Percentiles rank a stretch among this genome's conserved stretches.
Evolutionary conservation across 345 rosid genomes (phyloP).

Genomic region (Toxicodendron radicans): DNA sequence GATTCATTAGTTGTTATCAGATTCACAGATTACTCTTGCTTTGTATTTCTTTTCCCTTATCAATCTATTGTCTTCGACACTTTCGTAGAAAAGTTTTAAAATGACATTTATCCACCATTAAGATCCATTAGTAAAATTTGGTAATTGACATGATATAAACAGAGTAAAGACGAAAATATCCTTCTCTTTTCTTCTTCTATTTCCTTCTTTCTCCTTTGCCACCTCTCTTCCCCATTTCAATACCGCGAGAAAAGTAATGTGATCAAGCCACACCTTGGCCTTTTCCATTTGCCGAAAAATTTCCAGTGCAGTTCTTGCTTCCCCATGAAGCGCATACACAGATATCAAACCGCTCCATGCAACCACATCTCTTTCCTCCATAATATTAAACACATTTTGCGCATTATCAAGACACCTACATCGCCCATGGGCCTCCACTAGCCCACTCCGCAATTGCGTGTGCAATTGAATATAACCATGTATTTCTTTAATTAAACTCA

Average conservation of each 20-base stretch:
- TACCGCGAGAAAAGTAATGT: constrained; percentile 54
- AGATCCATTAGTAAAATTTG: too few species aligned
- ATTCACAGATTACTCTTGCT: too few species aligned
- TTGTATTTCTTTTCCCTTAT: too few species aligned
- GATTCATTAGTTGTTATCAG: too few species aligned
- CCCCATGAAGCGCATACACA: constrained; percentile 63
- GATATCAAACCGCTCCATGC: constrained; percentile 73
- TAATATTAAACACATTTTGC: constrained; percentile 31
- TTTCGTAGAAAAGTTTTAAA: too few species aligned
- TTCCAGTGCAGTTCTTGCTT: constrained; percentile 46
- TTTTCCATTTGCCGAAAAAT: constrained; percentile 58
- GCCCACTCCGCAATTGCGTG: constrained; percentile 49
- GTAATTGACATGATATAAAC: too few species aligned
- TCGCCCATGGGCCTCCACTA: constrained; percentile 61
- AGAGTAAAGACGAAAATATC: too few species aligned
- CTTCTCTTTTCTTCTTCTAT: too few species aligned
- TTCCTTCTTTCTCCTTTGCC: too few species aligned
- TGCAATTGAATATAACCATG: constrained; percentile 53
- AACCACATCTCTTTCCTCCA: constrained; percentile 58
- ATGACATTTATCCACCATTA: too few species aligned
- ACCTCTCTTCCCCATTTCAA: too few species aligned
- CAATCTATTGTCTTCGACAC: too few species aligned
- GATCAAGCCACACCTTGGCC: constrained; percentile 51
- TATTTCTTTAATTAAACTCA: constrained; percentile 49
- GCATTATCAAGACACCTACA: constrained; percentile 48